phyloP scores from a whole-genome alignment of 257 asterid genomes.

The Cinchona pubescens region DNA sequence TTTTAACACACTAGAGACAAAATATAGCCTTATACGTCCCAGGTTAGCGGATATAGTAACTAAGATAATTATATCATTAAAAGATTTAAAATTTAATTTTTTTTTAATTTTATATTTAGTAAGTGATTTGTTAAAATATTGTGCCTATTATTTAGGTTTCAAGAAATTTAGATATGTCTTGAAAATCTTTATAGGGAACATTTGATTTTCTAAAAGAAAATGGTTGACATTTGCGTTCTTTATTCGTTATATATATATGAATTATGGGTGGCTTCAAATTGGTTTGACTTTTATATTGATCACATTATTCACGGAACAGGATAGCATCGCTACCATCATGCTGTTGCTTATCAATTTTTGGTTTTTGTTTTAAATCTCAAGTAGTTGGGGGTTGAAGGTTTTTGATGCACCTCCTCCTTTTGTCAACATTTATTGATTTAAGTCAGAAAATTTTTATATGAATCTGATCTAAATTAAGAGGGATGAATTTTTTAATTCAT shows the following conservation, averaged over 20 bases:
- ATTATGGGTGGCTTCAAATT: neutral
- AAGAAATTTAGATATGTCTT: too few relatives aligned
- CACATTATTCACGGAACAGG: slow-evolving; percentile 10
- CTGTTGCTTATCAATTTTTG: neutral
- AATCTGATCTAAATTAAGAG: too few relatives aligned
- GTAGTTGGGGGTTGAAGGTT: slow-evolving; percentile 17
- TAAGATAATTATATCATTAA: too few relatives aligned
- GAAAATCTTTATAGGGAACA: neutral
- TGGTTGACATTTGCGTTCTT: neutral
- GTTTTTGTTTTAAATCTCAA: neutral
- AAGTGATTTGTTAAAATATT: too few relatives aligned
- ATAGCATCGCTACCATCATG: neutral
- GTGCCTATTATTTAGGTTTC: too few relatives aligned
- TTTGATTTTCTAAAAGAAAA: neutral
- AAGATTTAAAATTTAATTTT: too few relatives aligned
- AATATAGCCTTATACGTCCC: too few relatives aligned
- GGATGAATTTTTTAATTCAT: too few relatives aligned
- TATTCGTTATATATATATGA: neutral
- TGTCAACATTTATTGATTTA: neutral
- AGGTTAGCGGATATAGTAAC: too few relatives aligned
- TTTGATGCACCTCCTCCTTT: neutral
- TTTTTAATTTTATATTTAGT: too few relatives aligned
- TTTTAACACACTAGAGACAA: too few relatives aligned
- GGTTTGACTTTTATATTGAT: neutral
- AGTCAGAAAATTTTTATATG: neutral